phyloP scores from a whole-genome alignment of 345 rosid genomes.

The Zanthoxylum bungeanum region DNA sequence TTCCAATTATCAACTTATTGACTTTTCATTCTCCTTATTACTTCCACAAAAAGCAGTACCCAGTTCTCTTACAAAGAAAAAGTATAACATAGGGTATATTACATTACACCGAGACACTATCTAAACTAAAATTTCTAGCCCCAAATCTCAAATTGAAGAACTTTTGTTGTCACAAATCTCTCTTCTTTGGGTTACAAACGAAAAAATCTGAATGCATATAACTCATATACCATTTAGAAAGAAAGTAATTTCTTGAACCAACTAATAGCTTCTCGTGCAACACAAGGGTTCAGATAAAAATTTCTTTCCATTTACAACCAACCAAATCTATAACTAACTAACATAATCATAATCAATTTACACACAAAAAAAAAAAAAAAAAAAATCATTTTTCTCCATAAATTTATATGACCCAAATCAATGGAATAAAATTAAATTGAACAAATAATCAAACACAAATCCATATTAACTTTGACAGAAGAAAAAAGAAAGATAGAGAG shows the following conservation, averaged over 20 bases:
- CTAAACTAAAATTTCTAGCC: not conserved
- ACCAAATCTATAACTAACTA: not conserved
- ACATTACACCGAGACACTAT: not conserved
- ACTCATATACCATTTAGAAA: not conserved
- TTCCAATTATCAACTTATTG: not conserved
- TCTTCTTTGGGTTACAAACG: not conserved
- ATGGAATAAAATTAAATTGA: too few relatives aligned
- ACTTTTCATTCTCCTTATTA: not conserved
- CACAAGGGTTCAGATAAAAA: not conserved
- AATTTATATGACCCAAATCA: not conserved
- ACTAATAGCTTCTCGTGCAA: not conserved
- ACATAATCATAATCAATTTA: not conserved
- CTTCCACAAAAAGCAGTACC: not conserved
- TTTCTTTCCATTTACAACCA: too few relatives aligned
- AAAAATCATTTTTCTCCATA: too few relatives aligned
- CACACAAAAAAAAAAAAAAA: not conserved
- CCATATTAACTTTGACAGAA: too few relatives aligned
- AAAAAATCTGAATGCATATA: not conserved
- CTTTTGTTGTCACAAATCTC: not conserved
- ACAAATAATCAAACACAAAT: not conserved
- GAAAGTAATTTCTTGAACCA: not conserved
- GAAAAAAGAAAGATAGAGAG: not conserved
- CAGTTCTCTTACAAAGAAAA: not conserved
- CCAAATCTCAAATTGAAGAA: not conserved
- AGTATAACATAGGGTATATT: not conserved